Evolutionary conservation across 768 basidiomycete species (phyloP), one percentile per base, ranked within the genome.

Genomic region (Neoboletus brunneissimus): DNA sequence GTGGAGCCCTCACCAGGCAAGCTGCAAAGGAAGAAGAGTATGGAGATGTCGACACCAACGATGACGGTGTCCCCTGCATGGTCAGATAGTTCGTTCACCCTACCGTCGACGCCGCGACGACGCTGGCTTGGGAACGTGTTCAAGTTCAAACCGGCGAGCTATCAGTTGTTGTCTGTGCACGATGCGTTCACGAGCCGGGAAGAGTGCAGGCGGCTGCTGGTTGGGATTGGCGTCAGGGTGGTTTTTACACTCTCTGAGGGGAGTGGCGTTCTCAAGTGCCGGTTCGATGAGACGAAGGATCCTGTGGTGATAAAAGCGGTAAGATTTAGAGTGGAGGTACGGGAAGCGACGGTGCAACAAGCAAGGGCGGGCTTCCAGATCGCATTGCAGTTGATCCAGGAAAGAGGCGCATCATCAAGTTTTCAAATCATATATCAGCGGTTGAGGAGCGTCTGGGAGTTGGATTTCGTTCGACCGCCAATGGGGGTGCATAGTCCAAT

Each of bases 101-200:
- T 76, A n/a, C 73, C 78, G 4, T 72, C 77, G 43, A 72, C 81
- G 29, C 76, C 77, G 53, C 73, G 73, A 73, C 82, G 83, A 58
- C 82, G 80, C 49, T 98, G 95, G 96, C 83, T 99, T 58, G 85
- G 85, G 43, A 89, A 86, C 64, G 81, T 97, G 41, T 95, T 98
- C 81, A 89, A 84, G 68, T 87, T 92, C 76, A 91, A 88, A 65
- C 85, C 90, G 0, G 75, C 83, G 31, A 78, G 73, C 31, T 83
- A 82, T 63, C 66, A 68, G 25, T 75, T 94, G 12, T 70, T 82
- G 42, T 91, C 88, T 5, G 71, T 77, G 15, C 77, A 80, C 53
- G 83, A 86, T 56, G 71, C 79, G 12, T 77, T 83, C 58, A 84
- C 80, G 40, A 89, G 93, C 7, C 77, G 88, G 48, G 83, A 84